Evolutionary conservation across 306 rosid genomes (phyloP), one percentile per base, ranked within the genome.

Genomic region (Rosa rugosa): DNA sequence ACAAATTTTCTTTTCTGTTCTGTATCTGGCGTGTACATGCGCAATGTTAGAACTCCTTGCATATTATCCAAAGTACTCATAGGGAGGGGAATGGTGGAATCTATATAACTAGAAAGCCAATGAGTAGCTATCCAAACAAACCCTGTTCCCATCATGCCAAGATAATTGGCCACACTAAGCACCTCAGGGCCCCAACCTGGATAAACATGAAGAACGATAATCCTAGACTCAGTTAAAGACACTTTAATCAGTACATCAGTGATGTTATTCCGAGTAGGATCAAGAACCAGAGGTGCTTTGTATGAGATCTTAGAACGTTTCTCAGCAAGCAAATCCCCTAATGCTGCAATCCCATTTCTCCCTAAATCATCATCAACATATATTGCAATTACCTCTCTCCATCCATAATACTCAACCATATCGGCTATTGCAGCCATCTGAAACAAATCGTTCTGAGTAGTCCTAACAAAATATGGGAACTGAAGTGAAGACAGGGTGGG

Each of bases 391-490:
- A 96, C 98, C 79, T 93, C 96, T 73, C 83, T 91, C 99, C 99
- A 96, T 14, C 78, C 87, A 63, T 85, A 91, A 88, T 89, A 36
- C 27, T 88, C 80, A 18, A 96, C 84, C 77, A 93, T 75, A 40
- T 89, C 96, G 45, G 99, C 97, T 82, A 96, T 82, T 67, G 99
- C 98, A 72, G 94, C 67, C 99, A 96, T 93, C 83, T 85, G 91
- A 84, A 72, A 90, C 73, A 86, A 89, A 84, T 93, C 99, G 64
- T 76, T 96, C 34, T 89, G 92, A 42, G 86, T 70, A 23, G 91
- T 90, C 85, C 99, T 88, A 44, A 96, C 69, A 47, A 96, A 96
- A 84, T 85, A 96, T 22, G 99, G 99, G 82, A 90, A 96, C 81
- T 96, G 94, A 80, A 93, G 98, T 5, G 99, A 82, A 65, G 96